A percentile compares a stretch with the other conserved stretches of the same genome.
Evolutionary conservation across 805 yeast species (phyloP).

Genomic region (Candida nitratophila): DNA sequence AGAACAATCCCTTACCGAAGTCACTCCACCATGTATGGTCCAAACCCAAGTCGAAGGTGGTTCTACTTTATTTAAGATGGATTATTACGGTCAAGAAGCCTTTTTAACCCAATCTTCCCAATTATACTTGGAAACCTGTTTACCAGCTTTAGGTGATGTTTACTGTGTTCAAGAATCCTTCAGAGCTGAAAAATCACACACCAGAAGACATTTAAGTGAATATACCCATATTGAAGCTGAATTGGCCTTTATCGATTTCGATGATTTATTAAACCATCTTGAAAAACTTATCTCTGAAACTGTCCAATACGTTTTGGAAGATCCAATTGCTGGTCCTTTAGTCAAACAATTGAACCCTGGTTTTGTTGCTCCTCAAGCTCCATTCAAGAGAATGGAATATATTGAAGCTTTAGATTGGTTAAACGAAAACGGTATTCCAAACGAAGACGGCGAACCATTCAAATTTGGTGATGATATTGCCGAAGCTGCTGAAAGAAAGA

Average conservation of each 20-base stretch:
- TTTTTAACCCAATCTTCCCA: constrained; percentile 95
- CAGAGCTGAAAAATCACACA: constrained; percentile 98
- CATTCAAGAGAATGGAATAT: constrained; percentile 90
- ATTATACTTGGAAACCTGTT: constrained; percentile 90
- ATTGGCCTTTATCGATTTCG: constrained; percentile 80
- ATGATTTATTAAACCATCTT: constrained; percentile 77
- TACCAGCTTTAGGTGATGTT: constrained; percentile 95
- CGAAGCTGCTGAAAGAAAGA: constrained; percentile 98
- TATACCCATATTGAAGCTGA: constrained; percentile 97
- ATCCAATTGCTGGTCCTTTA: constrained; percentile 88
- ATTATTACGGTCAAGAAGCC: constrained; percentile 96
- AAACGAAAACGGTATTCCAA: constrained; percentile 87
- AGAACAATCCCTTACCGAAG: constrained; percentile 77
- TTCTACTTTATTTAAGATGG: constrained; percentile 84
- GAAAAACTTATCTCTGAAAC: constrained; percentile 69
- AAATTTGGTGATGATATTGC: constrained; percentile 98
- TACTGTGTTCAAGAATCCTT: constrained; percentile 97
- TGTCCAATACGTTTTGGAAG: constrained; percentile 72
- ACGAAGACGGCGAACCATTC: constrained; percentile 91
- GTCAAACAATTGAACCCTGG: constrained; percentile 88
- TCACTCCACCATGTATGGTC: constrained; percentile 99
- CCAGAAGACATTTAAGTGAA: constrained; percentile 95
- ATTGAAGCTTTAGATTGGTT: constrained; percentile 91
- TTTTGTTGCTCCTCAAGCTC: constrained; percentile 73
- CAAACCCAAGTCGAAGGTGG: constrained; percentile 99